These are phyloP conservation scores for Musa balbisiana DNA, from an alignment of 202 grass and related monocot species.

Conservation along the genomic window DNA sequence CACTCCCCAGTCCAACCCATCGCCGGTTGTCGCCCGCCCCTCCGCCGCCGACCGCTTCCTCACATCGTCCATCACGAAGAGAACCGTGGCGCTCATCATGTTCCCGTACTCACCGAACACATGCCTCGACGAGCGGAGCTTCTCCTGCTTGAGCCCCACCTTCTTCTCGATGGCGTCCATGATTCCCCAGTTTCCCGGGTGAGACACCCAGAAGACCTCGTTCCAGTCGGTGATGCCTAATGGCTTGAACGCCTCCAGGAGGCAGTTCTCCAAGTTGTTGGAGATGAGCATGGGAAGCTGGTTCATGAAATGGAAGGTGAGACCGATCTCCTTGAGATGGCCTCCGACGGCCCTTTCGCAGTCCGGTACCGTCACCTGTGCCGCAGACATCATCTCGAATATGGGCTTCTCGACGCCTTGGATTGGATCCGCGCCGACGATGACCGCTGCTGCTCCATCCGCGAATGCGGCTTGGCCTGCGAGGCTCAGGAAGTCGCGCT, in stretches of 20 bases:
- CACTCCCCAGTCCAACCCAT: not conserved
- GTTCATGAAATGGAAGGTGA: constrained; percentile 15
- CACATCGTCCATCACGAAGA: constrained; percentile 7
- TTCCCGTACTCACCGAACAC: not conserved
- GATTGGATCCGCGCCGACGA: constrained; percentile 10
- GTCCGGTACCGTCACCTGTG: constrained; percentile 12
- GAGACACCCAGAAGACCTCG: constrained; percentile 10
- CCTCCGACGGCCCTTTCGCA: not conserved
- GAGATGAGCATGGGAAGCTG: constrained; percentile 4
- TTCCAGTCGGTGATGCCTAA: constrained; percentile 24
- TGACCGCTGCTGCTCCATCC: constrained; percentile 1
- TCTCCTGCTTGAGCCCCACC: not conserved
- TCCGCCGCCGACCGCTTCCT: not conserved
- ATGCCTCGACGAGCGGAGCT: not conserved
- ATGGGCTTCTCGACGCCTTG: constrained; percentile 2
- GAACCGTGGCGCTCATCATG: constrained; percentile 7
- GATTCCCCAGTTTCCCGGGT: constrained; percentile 4
- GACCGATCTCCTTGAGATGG: constrained; percentile 19
- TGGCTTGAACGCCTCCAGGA: constrained; percentile 7
- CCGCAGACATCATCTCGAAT: constrained; percentile 14
- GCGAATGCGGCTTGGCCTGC: not conserved
- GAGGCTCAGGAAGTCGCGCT: not conserved
- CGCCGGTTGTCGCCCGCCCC: not conserved
- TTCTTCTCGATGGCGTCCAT: not conserved
- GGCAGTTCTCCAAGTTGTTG: constrained; percentile 9